Base-by-base conservation (phyloP, 2,329 filamentous ascomycete genomes). In the Ophiocordyceps camponoti-leonardi region DNA sequence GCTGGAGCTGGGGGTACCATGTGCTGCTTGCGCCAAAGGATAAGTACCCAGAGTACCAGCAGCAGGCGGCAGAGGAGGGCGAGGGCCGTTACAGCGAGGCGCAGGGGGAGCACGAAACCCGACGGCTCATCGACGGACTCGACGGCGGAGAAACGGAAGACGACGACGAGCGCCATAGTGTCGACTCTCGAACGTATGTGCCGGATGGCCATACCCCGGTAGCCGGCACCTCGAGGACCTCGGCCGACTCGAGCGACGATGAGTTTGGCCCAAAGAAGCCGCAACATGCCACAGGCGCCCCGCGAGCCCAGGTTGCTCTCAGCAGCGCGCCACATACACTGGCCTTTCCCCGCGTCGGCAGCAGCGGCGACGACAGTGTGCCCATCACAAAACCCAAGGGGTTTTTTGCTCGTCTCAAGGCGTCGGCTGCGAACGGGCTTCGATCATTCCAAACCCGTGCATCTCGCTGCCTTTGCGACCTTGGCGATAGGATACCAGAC, bases 1-100 rank as follows among this genome's bases (percentile, higher is more conserved):
- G 92, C 48, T 98, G 92, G 92, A 95, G 86, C 50, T 98, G 92
- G 92, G 92, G 92, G 12, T 96, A 94, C 62, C 87, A 94, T 55
- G 81, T 96, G 35, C 71, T 98, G 18, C 70, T 98, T n/a, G 88
- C 88, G 18, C 86, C 90, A 18, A 83, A 86, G 52, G 78, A 81
- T 43, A 75, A 75, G 50, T 86, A 85, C 55, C 68, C 73, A 13
- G 77, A 83, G 45, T 80, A 83, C 48, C 69, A 75, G 44, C 55
- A 71, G 31, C 66, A 75, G 47, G 61, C 67, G 14, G 57, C 65
- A 18, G 75, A 77, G 53, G 71, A 74, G 64, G 75, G 81, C 16
- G 68, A 77, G 48, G 80, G 79, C 56, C 67, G 64, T 45, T 73
- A 75, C 43, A 63, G 71, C 19, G 60, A 66, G 43, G 52, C 56